Base-by-base conservation (phyloP, 345 rosid genomes). In the Brassica rapa region DNA sequence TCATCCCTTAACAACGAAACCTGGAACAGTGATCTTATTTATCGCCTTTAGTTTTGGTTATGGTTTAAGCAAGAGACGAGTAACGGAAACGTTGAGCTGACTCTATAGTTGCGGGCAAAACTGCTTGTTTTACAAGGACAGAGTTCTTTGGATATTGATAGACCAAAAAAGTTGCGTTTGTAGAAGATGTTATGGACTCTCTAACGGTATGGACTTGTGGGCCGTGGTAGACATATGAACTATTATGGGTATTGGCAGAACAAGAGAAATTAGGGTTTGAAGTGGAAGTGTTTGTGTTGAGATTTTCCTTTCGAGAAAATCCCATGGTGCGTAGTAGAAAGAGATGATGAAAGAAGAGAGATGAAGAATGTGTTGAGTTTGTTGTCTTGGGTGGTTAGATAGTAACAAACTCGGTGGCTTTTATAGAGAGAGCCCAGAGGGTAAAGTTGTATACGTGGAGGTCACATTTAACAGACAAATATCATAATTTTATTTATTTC, bases 191-290 rank as follows among this genome's bases (percentile, higher is more conserved):
- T 67, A 67, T 73, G 73, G 57, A 60, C 33, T 79, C 82, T 73
- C 21, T 46, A 30, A 79, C 70, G 33, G 77, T 79, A 79, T 51
- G 64, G 39, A 79, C 73, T 79, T 79, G 82, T 49, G 82, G 82
- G 67, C 77, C 82, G 30, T 79, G 73, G 70, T 79, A 79, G 77
- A 79, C 35, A 70, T 79, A 79, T 49, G 61, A 61, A 49, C 53
- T 66, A 15, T 10, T 66, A 32, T 67, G 73, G 43, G 33, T 59
- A 9, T 33, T 49, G 32, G 49, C 56, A 72, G 64, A 46, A 27
- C 30, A 27, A 72, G 74, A 67, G 5, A 43, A 41, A 37, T 57
- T 66, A 65, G 72, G 51, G 41, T 72, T 43, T 78, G 68, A 56
- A n/a, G 55, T 71, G 71, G 76, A 56, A 39, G 37, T 71, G 76